A percentile compares a stretch with the other conserved stretches of the same genome.
phyloP scores from a whole-genome alignment of 225 moss, liverwort and hornwort species.

The Marchantia paleacea region DNA sequence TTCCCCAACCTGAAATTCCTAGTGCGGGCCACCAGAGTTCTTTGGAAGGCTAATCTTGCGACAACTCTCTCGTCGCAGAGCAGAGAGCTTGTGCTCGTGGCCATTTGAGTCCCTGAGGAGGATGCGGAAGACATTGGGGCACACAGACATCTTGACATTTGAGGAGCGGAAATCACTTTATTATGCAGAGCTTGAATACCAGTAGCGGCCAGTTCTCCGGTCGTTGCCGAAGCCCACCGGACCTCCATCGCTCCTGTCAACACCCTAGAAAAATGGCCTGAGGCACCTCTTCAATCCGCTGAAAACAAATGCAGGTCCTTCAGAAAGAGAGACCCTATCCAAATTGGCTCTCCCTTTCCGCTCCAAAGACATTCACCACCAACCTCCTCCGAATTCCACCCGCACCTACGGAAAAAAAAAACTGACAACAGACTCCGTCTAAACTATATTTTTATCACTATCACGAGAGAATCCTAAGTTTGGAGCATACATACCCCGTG shows the following conservation, averaged over 20 bases:
- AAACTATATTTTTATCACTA: background rate
- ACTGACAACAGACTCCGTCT: background rate
- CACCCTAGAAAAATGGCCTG: background rate
- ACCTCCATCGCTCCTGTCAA: constrained; percentile 25
- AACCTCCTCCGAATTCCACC: background rate
- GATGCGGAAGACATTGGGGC: background rate
- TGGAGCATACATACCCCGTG: no score
- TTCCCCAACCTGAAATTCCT: constrained; percentile 9
- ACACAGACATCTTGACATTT: constrained; percentile 5
- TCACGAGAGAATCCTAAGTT: no score
- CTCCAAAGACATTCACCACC: background rate
- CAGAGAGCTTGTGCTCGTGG: constrained; percentile 13
- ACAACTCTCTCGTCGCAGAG: constrained; percentile 11
- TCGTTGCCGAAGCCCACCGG: constrained; percentile 14
- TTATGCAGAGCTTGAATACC: background rate
- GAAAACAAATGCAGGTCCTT: background rate
- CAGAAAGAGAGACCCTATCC: constrained; percentile 4
- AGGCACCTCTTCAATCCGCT: background rate
- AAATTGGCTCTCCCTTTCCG: constrained; percentile 3
- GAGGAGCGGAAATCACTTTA: background rate
- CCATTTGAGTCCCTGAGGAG: constrained; percentile 5
- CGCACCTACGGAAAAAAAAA: background rate
- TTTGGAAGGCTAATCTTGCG: constrained; percentile 8
- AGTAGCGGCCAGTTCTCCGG: background rate
- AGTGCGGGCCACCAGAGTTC: background rate